phyloP scores from a whole-genome alignment of 2,329 filamentous ascomycete species.

The Pseudogymnoascus verrucosus region DNA sequence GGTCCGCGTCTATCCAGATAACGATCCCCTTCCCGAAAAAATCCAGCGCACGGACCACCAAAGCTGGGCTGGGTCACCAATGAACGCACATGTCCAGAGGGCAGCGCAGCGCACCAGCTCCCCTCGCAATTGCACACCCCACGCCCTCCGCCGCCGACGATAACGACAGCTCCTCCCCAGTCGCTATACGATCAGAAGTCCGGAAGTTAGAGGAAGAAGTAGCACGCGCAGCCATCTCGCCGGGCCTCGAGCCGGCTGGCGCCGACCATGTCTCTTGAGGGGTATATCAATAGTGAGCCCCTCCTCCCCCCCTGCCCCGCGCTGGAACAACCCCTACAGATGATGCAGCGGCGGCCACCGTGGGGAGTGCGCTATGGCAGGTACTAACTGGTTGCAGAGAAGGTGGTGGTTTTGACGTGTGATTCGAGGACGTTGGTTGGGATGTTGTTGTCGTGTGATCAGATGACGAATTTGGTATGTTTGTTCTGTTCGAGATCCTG shows the following conservation, averaged over 20 bases:
- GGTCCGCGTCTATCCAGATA: neutral
- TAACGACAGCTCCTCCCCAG: neutral
- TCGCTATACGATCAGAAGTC: neutral
- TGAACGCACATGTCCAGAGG: slow-evolving; percentile 1
- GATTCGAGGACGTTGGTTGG: slow-evolving; percentile 84
- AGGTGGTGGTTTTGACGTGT: slow-evolving; percentile 82
- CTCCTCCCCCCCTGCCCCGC: slow-evolving; percentile 4
- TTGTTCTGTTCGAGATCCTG: neutral
- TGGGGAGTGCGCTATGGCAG: slow-evolving; percentile 22
- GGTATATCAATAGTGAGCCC: slow-evolving; percentile 45
- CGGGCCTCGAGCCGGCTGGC: slow-evolving; percentile 16
- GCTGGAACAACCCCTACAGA: neutral
- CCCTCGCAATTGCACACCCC: neutral
- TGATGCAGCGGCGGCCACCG: slow-evolving; percentile 13
- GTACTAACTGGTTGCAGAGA: slow-evolving; percentile 54
- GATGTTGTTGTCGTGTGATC: slow-evolving; percentile 76
- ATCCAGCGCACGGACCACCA: neutral
- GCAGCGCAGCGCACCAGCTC: neutral
- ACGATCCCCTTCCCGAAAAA: neutral
- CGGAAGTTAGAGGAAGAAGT: neutral
- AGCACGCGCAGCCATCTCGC: slow-evolving; percentile 16
- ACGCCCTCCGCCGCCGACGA: neutral
- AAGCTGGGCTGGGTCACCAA: slow-evolving; percentile 3
- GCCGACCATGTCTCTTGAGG: slow-evolving; percentile 41
- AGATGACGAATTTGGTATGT: slow-evolving; percentile 76